Percentiles rank a stretch among this genome's conserved stretches.
Evolutionary conservation across 164 flowering plant species (phyloP).

Genomic region (Dillenia turbinata): DNA sequence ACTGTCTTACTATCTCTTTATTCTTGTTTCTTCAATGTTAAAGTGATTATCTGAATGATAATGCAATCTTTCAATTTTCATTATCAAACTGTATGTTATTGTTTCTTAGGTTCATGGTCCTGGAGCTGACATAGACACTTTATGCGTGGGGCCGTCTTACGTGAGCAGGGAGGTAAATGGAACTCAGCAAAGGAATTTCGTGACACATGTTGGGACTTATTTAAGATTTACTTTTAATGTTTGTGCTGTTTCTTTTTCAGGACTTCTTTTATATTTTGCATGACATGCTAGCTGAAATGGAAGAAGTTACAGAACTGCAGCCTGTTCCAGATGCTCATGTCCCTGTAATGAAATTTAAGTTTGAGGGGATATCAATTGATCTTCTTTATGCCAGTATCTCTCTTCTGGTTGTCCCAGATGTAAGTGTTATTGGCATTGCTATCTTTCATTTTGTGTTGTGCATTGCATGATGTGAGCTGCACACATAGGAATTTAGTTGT

Average conservation of each 20-base stretch:
- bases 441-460: background rate
- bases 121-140: conserved; percentile 91
- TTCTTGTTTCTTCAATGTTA: no score
- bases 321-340: conserved; percentile 98
- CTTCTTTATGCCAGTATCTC: conserved; percentile 92
- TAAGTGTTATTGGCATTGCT: conserved; percentile 25
- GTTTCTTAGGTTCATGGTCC: conserved; percentile 82
- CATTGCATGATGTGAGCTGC: no score
- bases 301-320: conserved; percentile 83
- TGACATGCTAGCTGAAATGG: conserved; percentile 61
- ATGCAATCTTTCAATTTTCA: no score
- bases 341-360: conserved; percentile 95
- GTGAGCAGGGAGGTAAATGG: conserved; percentile 71
- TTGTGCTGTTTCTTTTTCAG: conserved; percentile 15
- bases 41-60: no score
- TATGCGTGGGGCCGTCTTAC: conserved; percentile 96
- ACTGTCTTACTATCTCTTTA: no score
- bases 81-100: no score
- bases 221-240: background rate
- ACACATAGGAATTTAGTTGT: no score
- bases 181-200: background rate
- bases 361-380: conserved; percentile 82
- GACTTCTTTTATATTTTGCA: conserved; percentile 79
- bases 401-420: conserved; percentile 79
- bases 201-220: background rate